A percentile compares a stretch with the other conserved stretches of the same genome.
Evolutionary conservation across 2,329 filamentous ascomycete species (phyloP).

Genomic region (Cladosporium sp.): DNA sequence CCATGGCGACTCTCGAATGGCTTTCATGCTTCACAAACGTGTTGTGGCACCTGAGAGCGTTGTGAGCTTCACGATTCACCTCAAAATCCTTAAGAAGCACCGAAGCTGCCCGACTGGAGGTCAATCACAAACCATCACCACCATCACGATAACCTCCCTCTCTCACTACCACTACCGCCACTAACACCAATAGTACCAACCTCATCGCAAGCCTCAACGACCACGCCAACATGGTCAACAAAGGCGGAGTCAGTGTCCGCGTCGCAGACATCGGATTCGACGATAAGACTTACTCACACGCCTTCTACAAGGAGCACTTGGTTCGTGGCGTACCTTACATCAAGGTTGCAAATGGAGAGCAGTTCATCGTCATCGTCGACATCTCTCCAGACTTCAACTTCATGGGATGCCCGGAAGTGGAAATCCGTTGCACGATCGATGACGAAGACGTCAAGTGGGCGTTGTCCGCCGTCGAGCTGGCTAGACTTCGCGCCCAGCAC

Average conservation of each 20-base stretch:
- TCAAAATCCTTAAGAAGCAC: neutral
- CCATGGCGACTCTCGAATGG: neutral
- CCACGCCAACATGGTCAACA: neutral
- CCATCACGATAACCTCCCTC: neutral
- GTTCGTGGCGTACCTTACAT: neutral
- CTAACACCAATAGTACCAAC: neutral
- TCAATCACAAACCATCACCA: neutral
- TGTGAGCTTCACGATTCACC: neutral
- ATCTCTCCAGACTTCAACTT: neutral
- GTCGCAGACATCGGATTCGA: neutral
- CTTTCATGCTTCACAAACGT: neutral
- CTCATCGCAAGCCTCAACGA: neutral
- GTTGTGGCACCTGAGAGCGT: neutral
- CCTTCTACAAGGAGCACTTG: neutral
- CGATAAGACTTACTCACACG: neutral
- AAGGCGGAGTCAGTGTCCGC: neutral
- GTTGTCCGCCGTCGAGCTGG: neutral
- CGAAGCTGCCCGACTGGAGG: neutral
- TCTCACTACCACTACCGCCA: neutral
- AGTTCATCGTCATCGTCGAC: neutral
- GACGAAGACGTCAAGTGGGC: neutral
- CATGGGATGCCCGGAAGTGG: neutral
- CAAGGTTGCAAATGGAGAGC: neutral
- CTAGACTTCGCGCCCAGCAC: neutral
- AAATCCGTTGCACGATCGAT: neutral